A percentile compares a stretch with the other conserved stretches of the same genome.
These are phyloP conservation scores for Phoenix dactylifera DNA, from an alignment of 176 grass and related monocot species.

Conservation along the genomic window DNA sequence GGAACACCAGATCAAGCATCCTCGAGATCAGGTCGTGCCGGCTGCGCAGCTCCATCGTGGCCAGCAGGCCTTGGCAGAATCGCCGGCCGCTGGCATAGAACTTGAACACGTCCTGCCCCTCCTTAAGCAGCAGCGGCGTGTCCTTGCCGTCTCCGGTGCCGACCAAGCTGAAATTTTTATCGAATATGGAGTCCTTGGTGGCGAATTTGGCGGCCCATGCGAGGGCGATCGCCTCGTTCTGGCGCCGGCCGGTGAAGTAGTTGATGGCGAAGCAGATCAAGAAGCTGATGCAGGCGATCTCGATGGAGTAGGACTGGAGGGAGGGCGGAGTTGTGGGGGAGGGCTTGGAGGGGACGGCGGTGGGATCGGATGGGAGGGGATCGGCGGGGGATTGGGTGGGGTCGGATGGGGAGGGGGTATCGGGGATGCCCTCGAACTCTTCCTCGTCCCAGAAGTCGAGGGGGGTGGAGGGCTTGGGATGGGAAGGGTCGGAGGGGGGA, in stretches of 20 bases:
- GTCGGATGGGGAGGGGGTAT: constrained; percentile 7
- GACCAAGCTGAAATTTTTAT: constrained; percentile 95
- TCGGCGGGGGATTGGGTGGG: background rate
- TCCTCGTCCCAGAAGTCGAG: constrained; percentile 96
- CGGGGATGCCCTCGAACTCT: constrained; percentile 93
- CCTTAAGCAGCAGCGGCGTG: constrained; percentile 83
- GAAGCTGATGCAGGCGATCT: constrained; percentile 82
- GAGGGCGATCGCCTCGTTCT: constrained; percentile 84
- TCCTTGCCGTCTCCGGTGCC: constrained; percentile 85
- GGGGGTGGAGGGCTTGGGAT: constrained; percentile 23
- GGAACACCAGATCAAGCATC: constrained; percentile 51
- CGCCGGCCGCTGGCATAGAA: constrained; percentile 94
- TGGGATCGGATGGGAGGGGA: constrained; percentile 25
- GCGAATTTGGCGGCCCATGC: constrained; percentile 93
- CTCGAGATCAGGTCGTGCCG: constrained; percentile 78
- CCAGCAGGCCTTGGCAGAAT: constrained; percentile 87
- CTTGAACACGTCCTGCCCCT: constrained; percentile 94
- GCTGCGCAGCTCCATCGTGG: constrained; percentile 85
- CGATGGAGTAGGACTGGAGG: constrained; percentile 49
- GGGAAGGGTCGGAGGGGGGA: background rate
- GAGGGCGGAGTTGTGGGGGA: constrained; percentile 12
- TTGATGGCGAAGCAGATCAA: constrained; percentile 92
- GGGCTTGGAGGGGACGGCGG: constrained; percentile 18
- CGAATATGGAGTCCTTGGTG: constrained; percentile 73
- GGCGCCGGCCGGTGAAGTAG: constrained; percentile 80